phyloP scores from a whole-genome alignment of 768 basidiomycete genomes.

The Pleurotus ostreatus region DNA sequence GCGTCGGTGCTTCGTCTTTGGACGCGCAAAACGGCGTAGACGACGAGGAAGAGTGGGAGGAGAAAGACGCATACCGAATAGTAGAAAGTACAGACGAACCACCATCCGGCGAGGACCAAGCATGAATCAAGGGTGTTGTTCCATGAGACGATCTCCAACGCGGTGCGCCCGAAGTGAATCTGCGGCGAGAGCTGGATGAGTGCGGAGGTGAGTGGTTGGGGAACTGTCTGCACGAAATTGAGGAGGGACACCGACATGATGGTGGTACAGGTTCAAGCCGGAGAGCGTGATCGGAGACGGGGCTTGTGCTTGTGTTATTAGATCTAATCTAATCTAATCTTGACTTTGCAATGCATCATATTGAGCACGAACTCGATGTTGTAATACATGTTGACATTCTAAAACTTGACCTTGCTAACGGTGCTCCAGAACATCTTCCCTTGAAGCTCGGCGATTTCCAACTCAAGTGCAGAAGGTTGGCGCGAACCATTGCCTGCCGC shows the following conservation, averaged over 20 bases:
- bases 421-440: constrained; percentile 48
- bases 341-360: too few species aligned
- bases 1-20: constrained; percentile 16
- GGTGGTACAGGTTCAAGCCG: too few species aligned
- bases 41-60: constrained; percentile 48
- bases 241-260: constrained; percentile 16
- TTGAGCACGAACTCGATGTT: too few species aligned
- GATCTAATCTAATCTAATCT: too few species aligned
- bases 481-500: constrained; percentile 43
- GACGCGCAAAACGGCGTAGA: constrained; percentile 15
- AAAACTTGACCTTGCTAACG: constrained; percentile 34
- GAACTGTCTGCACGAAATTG: constrained; percentile 57
- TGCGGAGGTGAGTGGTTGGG: constrained; percentile 54
- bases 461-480: constrained; percentile 45
- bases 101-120: constrained; percentile 71
- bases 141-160: constrained; percentile 56
- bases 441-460: constrained; percentile 47
- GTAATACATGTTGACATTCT: too few species aligned
- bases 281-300: too few species aligned
- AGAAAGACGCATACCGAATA: constrained; percentile 49
- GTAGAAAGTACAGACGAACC: constrained; percentile 67
- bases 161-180: constrained; percentile 38
- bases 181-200: constrained; percentile 60
- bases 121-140: constrained; percentile 45
- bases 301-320: too few species aligned